Conservation (phyloP, 2,329 filamentous ascomycete genomes). For the Hymenoscyphus albidus region DNA sequence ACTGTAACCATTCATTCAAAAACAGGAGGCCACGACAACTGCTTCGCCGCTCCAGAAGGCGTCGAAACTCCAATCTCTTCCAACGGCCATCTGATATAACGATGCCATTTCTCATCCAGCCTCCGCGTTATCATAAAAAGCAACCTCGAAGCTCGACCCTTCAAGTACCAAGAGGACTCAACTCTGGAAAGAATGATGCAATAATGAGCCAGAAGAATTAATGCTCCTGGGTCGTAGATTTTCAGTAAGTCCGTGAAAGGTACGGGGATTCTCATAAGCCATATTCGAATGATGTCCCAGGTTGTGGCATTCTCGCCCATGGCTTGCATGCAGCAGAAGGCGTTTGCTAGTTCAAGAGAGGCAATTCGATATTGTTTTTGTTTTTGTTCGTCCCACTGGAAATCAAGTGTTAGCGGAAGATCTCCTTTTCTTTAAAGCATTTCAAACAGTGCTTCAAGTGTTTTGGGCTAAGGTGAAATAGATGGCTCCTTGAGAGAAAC, state of each 20-base stretch:
- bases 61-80: slow-evolving; percentile 2
- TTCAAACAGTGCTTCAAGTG: too few species aligned
- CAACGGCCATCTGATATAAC: slow-evolving; percentile 16
- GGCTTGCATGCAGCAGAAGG: slow-evolving; percentile 15
- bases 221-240: slow-evolving; percentile 15
- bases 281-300: slow-evolving; percentile 22
- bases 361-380: not conserved
- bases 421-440: too few species aligned
- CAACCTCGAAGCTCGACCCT: slow-evolving; percentile 15
- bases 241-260: slow-evolving; percentile 18
- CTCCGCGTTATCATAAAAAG: slow-evolving; percentile 4
- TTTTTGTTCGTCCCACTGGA: not conserved
- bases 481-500: not conserved
- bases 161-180: slow-evolving; percentile 22
- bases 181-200: slow-evolving; percentile 23
- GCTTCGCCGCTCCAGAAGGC: not conserved
- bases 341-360: slow-evolving; percentile 14
- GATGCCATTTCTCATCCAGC: slow-evolving; percentile 14
- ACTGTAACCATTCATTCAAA: not conserved
- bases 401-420: not conserved
- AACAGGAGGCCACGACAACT: not conserved
- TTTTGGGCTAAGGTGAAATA: too few species aligned
- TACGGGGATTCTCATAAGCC: slow-evolving; percentile 19
- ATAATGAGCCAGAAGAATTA: slow-evolving; percentile 26
- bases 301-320: slow-evolving; percentile 15